Evolutionary conservation across 139 green algal species (phyloP).

Genomic region (Coccomyxa sp.): DNA sequence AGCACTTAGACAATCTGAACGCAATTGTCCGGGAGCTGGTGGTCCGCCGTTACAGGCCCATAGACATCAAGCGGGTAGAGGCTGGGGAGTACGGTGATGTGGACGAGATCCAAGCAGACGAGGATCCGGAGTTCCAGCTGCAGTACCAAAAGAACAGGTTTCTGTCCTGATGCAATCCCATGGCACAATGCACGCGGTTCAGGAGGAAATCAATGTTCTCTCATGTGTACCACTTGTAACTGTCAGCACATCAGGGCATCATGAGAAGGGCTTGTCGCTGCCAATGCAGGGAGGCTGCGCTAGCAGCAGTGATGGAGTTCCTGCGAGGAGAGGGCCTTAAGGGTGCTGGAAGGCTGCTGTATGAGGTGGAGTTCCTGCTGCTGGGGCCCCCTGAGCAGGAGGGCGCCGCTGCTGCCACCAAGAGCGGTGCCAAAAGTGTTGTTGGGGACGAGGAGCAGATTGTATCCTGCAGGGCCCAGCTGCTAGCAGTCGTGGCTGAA

Average conservation of each 20-base stretch:
- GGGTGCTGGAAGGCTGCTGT: background rate
- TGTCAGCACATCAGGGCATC: background rate
- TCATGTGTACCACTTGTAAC: background rate
- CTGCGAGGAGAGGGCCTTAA: background rate
- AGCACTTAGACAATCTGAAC: conserved; percentile 1
- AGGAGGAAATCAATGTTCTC: background rate
- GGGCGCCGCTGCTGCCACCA: background rate
- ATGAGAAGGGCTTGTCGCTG: background rate
- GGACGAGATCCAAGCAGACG: background rate
- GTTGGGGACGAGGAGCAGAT: background rate
- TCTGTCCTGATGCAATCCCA: background rate
- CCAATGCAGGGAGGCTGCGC: conserved; percentile 3
- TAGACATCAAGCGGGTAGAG: conserved; percentile 5
- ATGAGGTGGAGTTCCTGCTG: conserved; percentile 7
- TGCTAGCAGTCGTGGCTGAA: conserved; percentile 28
- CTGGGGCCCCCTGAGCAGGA: background rate
- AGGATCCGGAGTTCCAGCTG: conserved; percentile 7
- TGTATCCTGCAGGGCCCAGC: conserved; percentile 13
- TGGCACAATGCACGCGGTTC: background rate
- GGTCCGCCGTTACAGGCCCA: conserved; percentile 8
- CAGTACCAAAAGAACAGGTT: conserved; percentile 1
- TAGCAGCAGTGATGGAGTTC: conserved; percentile 10
- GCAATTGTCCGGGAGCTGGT: conserved; percentile 16
- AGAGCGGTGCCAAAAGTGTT: background rate
- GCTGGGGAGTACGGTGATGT: conserved; percentile 8